Evolutionary conservation across 2,329 filamentous ascomycete species (phyloP).

Genomic region (Aspergillus sp.): DNA sequence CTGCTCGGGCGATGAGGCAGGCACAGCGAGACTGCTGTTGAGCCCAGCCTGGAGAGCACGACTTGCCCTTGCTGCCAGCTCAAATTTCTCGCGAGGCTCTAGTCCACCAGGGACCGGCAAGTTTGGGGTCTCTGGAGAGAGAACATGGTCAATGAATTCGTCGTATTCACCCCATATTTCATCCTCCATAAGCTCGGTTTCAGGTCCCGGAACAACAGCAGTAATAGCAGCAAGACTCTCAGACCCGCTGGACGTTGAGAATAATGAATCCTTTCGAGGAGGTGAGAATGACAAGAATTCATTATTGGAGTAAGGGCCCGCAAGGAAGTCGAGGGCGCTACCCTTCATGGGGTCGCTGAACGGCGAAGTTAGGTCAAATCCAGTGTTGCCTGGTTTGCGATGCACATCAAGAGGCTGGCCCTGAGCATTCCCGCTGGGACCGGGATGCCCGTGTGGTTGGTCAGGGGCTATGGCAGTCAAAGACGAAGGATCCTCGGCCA

Average conservation of each 20-base stretch:
- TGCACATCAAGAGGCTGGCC: neutral
- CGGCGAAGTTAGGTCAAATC: slow-evolving; percentile 30
- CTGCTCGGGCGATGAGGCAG: slow-evolving; percentile 21
- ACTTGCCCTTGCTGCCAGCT: slow-evolving; percentile 40
- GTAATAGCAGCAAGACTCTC: slow-evolving; percentile 62
- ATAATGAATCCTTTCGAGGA: slow-evolving; percentile 68
- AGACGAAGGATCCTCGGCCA: slow-evolving; percentile 43
- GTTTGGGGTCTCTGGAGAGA: slow-evolving; percentile 45
- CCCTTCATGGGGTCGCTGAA: slow-evolving; percentile 34
- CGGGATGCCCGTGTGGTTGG: slow-evolving; percentile 24
- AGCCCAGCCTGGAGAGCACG: slow-evolving; percentile 39
- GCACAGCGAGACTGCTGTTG: slow-evolving; percentile 17
- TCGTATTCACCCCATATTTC: slow-evolving; percentile 96
- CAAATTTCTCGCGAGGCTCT: slow-evolving; percentile 30
- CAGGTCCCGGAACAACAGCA: slow-evolving; percentile 63
- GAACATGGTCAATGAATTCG: slow-evolving; percentile 74
- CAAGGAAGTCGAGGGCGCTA: slow-evolving; percentile 31
- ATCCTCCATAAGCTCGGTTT: slow-evolving; percentile 69
- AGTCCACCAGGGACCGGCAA: slow-evolving; percentile 16
- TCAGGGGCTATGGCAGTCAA: slow-evolving; percentile 30
- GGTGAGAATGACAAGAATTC: slow-evolving; percentile 77
- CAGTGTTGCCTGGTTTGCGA: neutral
- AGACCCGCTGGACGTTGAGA: slow-evolving; percentile 66
- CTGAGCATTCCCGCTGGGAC: slow-evolving; percentile 17
- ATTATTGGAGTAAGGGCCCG: slow-evolving; percentile 39